Base-by-base conservation (phyloP, 257 asterid genomes). In the Cordia subcordata region DNA sequence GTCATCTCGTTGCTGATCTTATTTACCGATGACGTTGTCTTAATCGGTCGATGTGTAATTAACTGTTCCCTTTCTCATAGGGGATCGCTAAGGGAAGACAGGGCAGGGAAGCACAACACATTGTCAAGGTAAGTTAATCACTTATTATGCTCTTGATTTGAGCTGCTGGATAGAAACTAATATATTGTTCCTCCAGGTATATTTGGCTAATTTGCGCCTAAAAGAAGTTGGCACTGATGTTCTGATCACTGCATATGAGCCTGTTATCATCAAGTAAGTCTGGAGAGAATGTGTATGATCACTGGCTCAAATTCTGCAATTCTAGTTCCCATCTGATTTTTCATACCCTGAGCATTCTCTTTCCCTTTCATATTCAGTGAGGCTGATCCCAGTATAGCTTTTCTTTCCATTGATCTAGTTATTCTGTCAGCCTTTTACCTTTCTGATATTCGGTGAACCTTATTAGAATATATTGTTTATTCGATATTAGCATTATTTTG, bases 61-160 rank as follows among this genome's bases (percentile, higher is more conserved):
- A 27, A 27, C 35, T 27, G 35, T 27, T 27, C 35, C 35, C 55
- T 63, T 37, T 49, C 64, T 72, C 74, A 21, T 62, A 92, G 99
- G 90, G 79, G 46, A 67, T 88, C 68, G 81, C 97, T 21, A 92
- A 92, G 81, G 97, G 95, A 66, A 85, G 91, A 57, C 99, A 92
- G 63, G 99, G 97, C 49, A 86, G 97, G 75, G 96, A 88, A 68
- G 99, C 97, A 13, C 88, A 82, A 44, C 86, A 92, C 72, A 44
- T 75, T 21, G 89, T 92, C 9, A 84, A 78, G 95, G 98, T 87
- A 63, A 61, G 54, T 46, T 72, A 9, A 13, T 14, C 38, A 4
- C 38, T 60, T 14, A 37, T n/a, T 46, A n/a, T 20, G 38, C 11
- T 19, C 20, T 64, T 53, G 35, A 21, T 53, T 27, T 53, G 16